Percentiles rank a stretch among this genome's conserved stretches.
Conservation (phyloP, 179 eudicot genomes). For the Heliamphora pulchella region DNA sequence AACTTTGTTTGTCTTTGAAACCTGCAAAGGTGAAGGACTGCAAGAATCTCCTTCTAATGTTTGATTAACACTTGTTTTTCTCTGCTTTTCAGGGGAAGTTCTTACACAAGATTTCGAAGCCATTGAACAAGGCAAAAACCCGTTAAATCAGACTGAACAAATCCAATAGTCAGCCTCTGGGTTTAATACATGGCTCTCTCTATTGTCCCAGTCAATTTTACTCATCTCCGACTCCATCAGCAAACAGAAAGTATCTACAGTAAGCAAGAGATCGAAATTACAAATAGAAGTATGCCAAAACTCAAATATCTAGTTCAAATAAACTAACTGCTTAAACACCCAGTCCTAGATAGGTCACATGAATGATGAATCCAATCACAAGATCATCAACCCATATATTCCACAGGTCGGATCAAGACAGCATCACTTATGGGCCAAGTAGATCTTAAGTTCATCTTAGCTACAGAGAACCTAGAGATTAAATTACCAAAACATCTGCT, state of each 20-base stretch:
- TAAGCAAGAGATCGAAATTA: conserved; percentile 5
- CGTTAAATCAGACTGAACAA: conserved; percentile 18
- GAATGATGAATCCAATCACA: conserved; percentile 6
- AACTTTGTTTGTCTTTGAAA: conserved; percentile 21
- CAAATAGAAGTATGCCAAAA: neutral
- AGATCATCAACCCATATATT: conserved; percentile 2
- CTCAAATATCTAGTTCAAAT: neutral
- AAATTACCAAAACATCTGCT: neutral
- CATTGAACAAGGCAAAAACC: conserved; percentile 34
- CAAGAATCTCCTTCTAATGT: conserved; percentile 30
- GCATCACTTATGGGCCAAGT: conserved; percentile 2
- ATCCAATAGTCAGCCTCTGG: conserved; percentile 26
- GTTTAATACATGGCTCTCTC: conserved; percentile 23
- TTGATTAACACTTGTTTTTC: conserved; percentile 31
- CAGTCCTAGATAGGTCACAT: neutral
- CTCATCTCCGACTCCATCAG: conserved; percentile 32
- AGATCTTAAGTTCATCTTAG: conserved; percentile 16
- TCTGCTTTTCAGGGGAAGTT: conserved; percentile 35
- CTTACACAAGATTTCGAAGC: conserved; percentile 51
- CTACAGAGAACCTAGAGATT: neutral
- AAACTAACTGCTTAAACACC: neutral
- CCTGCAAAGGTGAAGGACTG: conserved; percentile 30
- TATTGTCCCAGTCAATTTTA: conserved; percentile 17
- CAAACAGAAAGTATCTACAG: conserved; percentile 9
- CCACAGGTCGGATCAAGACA: neutral